Evolutionary conservation across 1,284 basidiomycete species (phyloP).

Genomic region (Abortiporus biennis): DNA sequence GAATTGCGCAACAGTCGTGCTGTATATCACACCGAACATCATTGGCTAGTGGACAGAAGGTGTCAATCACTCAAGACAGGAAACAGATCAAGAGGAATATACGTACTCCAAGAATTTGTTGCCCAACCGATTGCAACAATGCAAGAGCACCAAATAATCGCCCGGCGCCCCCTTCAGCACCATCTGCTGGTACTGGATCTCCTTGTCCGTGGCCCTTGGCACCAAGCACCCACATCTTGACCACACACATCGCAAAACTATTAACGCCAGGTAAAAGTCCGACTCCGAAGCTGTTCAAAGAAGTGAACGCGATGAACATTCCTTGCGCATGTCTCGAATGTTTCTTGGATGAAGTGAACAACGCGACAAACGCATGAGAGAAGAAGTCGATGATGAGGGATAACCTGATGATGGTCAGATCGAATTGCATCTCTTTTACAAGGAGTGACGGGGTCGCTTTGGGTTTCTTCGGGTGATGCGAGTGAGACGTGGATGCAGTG

Average conservation of each 20-base stretch:
- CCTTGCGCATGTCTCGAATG: constrained; percentile 9
- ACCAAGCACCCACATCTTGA: constrained; percentile 33
- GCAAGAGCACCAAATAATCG: constrained; percentile 65
- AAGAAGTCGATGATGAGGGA: constrained; percentile 62
- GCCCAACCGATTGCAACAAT: constrained; percentile 56
- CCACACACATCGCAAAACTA: constrained; percentile 62
- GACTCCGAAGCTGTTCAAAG: constrained; percentile 51
- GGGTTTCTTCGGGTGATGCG: constrained; percentile 18
- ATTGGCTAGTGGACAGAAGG: constrained; percentile 42
- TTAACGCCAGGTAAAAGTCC: constrained; percentile 63
- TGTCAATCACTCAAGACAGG: neutral
- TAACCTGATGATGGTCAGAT: constrained; percentile 50
- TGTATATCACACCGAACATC: constrained; percentile 65
- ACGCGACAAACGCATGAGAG: constrained; percentile 53
- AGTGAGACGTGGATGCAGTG: neutral
- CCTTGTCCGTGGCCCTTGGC: constrained; percentile 34
- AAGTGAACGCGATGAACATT: constrained; percentile 51
- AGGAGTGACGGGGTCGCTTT: constrained; percentile 46
- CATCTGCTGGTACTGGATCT: constrained; percentile 7
- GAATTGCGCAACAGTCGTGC: constrained; percentile 54
- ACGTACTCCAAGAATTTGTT: constrained; percentile 65
- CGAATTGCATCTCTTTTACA: constrained; percentile 61
- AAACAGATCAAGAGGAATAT: constrained; percentile 6
- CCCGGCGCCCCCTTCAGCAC: constrained; percentile 34
- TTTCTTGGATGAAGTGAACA: constrained; percentile 34